phyloP scores from a whole-genome alignment of 2,329 filamentous ascomycete species.

The Zelopaecilomyces penicillatus region DNA sequence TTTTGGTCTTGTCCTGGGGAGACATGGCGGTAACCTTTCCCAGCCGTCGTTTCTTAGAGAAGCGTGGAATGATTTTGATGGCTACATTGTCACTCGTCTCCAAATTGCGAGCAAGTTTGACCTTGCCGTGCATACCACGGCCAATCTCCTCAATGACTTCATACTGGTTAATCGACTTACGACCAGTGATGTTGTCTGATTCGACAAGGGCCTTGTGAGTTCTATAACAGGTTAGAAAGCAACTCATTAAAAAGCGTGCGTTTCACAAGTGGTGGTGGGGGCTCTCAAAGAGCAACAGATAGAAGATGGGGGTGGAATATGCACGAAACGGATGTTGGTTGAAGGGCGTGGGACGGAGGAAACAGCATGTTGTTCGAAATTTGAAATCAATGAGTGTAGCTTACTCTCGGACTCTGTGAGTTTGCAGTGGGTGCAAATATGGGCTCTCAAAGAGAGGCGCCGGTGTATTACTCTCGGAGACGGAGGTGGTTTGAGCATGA shows the following conservation, averaged over 20 bases:
- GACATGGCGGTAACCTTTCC: constrained; percentile 65
- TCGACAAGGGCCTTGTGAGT: constrained; percentile 90
- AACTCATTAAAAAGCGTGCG: not conserved
- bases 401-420: constrained; percentile 69
- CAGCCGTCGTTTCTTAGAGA: constrained; percentile 87
- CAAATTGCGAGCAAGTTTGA: constrained; percentile 83
- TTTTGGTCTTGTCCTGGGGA: constrained; percentile 74
- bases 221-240: constrained; percentile 30
- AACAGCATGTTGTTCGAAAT: too few relatives aligned
- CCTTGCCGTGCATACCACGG: constrained; percentile 92
- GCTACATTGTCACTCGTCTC: constrained; percentile 72
- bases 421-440: constrained; percentile 62
- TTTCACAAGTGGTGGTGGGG: not conserved
- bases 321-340: too few relatives aligned
- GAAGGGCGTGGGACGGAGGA: not conserved
- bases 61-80: constrained; percentile 97
- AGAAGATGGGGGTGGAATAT: too few relatives aligned
- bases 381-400: constrained; percentile 21
- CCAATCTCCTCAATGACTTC: constrained; percentile 95
- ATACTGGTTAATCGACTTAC: constrained; percentile 96
- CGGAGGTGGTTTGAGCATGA: constrained; percentile 29
- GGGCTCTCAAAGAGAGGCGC: constrained; percentile 44
- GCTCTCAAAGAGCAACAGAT: constrained; percentile 1
- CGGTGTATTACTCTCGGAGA: constrained; percentile 48
- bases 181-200: constrained; percentile 77